Evolutionary conservation across 2,329 filamentous ascomycete species (phyloP), one percentile per base, ranked within the genome.

Genomic region (Aspergillus calidoustus): DNA sequence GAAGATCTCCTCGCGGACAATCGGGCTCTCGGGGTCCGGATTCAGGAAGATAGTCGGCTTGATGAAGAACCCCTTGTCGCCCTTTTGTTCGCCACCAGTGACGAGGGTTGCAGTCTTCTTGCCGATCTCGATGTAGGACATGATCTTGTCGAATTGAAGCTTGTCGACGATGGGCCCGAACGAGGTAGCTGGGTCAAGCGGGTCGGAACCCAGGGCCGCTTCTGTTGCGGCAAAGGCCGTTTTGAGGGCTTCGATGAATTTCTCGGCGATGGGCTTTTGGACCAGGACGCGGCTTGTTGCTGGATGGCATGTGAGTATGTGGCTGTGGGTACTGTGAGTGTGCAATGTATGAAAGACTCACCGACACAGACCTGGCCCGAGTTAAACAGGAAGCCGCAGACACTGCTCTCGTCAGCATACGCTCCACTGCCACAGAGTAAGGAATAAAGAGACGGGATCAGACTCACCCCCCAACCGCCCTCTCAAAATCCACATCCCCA

Each of bases 401-500:
- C 54, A 25, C 51, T 56, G 47, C 51, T 34, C 46, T 19, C 17
- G 34, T n/a, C 28, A 34, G 25, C 15, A 17, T n/a, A 7, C 31
- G 43, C 25, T 8, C 15, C 9, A 56, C 8, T 41, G 6, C 3
- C 25, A 28, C 9, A 41, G 23, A 48, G 17, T 13, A 47, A 19
- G 19, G 23, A 43, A 23, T 13, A 13, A n/a, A 28, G 15, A n/a
- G 38, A 48, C 3, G 17, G 17, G 23, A 23, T 11, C 11, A 11
- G 19, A 47, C 53, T 31, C 30, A 55, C 57, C 57, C 57, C 30
- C 22, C 57, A 22, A 73, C 58, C 15, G 67, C 64, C 51, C 75
- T 71, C 23, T 70, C 66, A 25, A 78, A 63, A 49, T 72, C 65
- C 1, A 66, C 68, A 61, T 74, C 73, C 5, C 66, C 64, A 56